These are phyloP conservation scores for Tilletiopsis washingtonensis DNA, from an alignment of 1,284 basidiomycete species.

Conservation along the genomic window DNA sequence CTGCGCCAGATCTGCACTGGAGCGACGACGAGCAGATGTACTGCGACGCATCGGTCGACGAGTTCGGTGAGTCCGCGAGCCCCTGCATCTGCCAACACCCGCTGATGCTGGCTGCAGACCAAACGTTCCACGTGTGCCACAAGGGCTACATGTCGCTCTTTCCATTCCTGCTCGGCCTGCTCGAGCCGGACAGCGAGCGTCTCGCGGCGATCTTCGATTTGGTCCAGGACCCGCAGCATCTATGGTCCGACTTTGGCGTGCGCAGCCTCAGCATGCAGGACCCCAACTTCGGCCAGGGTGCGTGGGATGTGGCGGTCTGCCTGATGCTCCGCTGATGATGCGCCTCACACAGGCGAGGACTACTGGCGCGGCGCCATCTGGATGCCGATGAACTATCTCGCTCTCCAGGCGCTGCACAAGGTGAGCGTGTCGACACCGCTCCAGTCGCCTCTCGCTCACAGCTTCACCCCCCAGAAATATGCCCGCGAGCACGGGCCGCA, in stretches of 20 bases:
- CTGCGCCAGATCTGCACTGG: conserved; percentile 85
- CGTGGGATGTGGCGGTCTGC: conserved; percentile 48
- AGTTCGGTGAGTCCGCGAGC: conserved; percentile 58
- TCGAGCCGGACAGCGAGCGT: conserved; percentile 66
- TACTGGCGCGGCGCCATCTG: conserved; percentile 95
- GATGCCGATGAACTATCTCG: conserved; percentile 92
- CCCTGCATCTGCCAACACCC: background rate
- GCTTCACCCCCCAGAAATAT: conserved; percentile 58
- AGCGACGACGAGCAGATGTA: conserved; percentile 80
- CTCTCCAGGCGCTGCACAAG: conserved; percentile 66
- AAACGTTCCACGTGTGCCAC: conserved; percentile 77
- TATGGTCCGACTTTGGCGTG: conserved; percentile 84
- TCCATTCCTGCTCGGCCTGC: conserved; percentile 65
- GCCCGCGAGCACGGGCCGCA: conserved; percentile 69
- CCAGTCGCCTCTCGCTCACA: background rate
- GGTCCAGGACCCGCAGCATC: conserved; percentile 66
- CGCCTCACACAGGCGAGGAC: too few species aligned
- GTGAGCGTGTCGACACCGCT: conserved; percentile 49
- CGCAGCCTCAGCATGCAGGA: conserved; percentile 76
- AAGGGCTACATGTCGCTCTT: conserved; percentile 87
- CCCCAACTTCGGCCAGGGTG: conserved; percentile 72
- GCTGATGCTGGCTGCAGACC: conserved; percentile 84
- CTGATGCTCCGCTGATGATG: too few species aligned
- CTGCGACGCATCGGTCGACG: conserved; percentile 76
- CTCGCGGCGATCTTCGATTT: conserved; percentile 71